Conservation (phyloP, 2,329 filamentous ascomycete species). For the Colletotrichum scovillei region DNA sequence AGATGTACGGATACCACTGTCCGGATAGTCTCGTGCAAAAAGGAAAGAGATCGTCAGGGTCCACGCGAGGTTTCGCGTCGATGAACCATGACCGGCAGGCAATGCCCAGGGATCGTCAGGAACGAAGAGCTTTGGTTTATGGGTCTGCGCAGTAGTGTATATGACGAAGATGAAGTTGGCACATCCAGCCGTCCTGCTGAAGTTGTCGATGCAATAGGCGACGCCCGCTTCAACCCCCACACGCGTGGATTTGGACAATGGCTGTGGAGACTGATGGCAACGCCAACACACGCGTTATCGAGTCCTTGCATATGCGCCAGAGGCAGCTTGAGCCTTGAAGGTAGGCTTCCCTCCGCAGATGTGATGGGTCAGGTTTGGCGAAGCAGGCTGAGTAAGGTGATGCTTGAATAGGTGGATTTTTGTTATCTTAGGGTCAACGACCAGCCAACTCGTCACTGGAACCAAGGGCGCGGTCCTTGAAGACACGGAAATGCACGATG, state of each 20-base stretch:
- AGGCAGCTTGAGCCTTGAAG: not conserved
- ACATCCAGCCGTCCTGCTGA: not conserved
- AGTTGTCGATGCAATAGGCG: not conserved
- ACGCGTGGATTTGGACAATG: not conserved
- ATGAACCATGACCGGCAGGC: not conserved
- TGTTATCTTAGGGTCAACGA: not conserved
- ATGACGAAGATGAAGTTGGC: not conserved
- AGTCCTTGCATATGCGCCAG: conserved; percentile 4
- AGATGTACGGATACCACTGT: not conserved
- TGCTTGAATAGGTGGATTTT: not conserved
- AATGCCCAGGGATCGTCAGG: conserved; percentile 5
- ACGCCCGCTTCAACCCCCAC: not conserved
- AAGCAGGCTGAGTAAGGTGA: not conserved
- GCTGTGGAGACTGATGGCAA: not conserved
- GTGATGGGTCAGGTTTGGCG: not conserved
- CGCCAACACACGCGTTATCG: conserved; percentile 12
- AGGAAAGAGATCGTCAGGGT: conserved; percentile 13
- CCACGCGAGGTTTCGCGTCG: not conserved
- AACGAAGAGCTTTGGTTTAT: not conserved
- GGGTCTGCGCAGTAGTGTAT: not conserved
- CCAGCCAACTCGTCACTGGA: not conserved
- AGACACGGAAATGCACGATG: not conserved
- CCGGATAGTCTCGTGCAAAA: not conserved
- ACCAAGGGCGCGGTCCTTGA: no score
- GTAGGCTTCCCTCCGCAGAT: not conserved